Percentiles rank a stretch among this genome's conserved stretches.
Evolutionary conservation across 768 basidiomycete species (phyloP).

Genomic region (Suillus hirtellus): DNA sequence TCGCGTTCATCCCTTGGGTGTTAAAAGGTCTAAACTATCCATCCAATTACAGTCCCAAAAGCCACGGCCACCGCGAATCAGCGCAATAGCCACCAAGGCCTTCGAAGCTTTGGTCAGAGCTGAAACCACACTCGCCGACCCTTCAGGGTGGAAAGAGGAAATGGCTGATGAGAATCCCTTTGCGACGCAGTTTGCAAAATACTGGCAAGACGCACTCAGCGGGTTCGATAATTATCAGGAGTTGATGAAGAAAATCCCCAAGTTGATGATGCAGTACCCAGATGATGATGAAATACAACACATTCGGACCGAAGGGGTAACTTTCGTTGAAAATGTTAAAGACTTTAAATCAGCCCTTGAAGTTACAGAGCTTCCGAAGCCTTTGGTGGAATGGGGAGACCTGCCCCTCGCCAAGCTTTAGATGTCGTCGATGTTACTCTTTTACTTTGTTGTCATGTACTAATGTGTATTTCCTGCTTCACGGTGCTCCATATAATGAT

Average conservation of each 20-base stretch:
- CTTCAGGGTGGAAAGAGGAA: constrained; percentile 50
- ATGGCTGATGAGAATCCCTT: constrained; percentile 58
- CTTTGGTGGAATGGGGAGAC: constrained; percentile 76
- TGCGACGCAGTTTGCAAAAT: constrained; percentile 57
- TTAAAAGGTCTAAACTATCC: constrained; percentile 77
- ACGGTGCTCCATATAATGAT: neutral
- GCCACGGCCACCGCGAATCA: constrained; percentile 59
- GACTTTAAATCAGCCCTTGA: constrained; percentile 63
- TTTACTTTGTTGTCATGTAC: neutral
- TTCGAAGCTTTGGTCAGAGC: constrained; percentile 56
- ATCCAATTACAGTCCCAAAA: constrained; percentile 78
- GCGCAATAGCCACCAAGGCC: constrained; percentile 58
- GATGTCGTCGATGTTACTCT: constrained; percentile 13
- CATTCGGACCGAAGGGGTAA: constrained; percentile 46
- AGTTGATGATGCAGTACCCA: constrained; percentile 57
- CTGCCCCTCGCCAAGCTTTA: constrained; percentile 60
- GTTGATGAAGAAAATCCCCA: constrained; percentile 54
- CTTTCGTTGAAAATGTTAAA: constrained; percentile 63
- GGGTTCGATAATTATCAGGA: constrained; percentile 41
- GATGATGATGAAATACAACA: constrained; percentile 53
- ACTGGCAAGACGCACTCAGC: constrained; percentile 53
- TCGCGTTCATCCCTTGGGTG: constrained; percentile 68
- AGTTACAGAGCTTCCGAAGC: constrained; percentile 57
- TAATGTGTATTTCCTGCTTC: neutral
- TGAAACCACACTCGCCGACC: constrained; percentile 49